A percentile compares a stretch with the other conserved stretches of the same genome.
Conservation (phyloP, 257 asterid genomes). For the Nicotiana tabacum region DNA sequence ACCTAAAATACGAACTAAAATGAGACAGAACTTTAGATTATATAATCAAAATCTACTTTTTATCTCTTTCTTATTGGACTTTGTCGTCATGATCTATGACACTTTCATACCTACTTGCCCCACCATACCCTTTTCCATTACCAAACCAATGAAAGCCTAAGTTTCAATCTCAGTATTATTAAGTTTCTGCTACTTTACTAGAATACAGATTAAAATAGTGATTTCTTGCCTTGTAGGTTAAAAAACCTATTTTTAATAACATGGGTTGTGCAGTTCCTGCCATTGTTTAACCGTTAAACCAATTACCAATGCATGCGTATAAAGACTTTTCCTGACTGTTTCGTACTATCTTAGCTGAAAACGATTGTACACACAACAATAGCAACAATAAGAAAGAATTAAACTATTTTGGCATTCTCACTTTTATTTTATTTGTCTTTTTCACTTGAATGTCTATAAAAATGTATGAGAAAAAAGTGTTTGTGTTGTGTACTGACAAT, state of each 20-base stretch:
- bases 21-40: slow-evolving; percentile 1
- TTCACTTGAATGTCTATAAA: background rate
- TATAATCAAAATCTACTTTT: slow-evolving; percentile 11
- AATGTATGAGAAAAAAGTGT: too few species aligned
- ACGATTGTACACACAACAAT: background rate
- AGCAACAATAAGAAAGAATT: background rate
- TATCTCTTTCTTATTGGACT: slow-evolving; percentile 15
- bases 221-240: slow-evolving; percentile 17
- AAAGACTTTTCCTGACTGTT: background rate
- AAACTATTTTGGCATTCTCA: background rate
- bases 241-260: background rate
- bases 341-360: background rate
- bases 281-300: background rate
- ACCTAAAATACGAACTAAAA: background rate
- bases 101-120: slow-evolving; percentile 14
- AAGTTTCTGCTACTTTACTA: background rate
- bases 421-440: background rate
- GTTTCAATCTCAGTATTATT: background rate
- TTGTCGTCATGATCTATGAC: slow-evolving; percentile 15
- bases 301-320: slow-evolving; percentile 6
- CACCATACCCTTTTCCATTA: background rate
- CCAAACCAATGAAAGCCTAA: background rate
- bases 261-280: background rate
- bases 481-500: too few species aligned
- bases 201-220: background rate